phyloP scores from a whole-genome alignment of 176 grass and related monocot genomes.

The Elymus sibiricus region DNA sequence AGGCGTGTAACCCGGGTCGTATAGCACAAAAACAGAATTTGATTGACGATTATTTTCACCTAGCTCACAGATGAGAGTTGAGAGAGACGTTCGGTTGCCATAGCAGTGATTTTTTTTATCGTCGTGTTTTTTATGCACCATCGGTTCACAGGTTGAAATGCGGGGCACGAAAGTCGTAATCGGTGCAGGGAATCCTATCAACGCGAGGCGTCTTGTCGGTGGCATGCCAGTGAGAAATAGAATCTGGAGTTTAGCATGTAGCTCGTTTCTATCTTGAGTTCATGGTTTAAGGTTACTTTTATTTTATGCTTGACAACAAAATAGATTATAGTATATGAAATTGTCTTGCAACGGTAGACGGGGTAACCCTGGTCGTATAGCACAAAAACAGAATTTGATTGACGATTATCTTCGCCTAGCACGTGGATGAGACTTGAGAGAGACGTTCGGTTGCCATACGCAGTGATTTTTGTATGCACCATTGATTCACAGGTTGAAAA shows the following conservation, averaged over 20 bases:
- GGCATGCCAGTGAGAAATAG: not conserved
- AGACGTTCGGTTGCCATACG: too few relatives aligned
- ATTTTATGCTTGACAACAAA: not conserved
- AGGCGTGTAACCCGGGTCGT: too few relatives aligned
- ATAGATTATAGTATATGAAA: too few relatives aligned
- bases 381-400: too few relatives aligned
- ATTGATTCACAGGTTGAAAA: too few relatives aligned
- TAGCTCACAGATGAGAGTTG: not conserved
- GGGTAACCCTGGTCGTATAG: too few relatives aligned
- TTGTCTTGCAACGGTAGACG: too few relatives aligned
- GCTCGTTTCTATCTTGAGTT: not conserved
- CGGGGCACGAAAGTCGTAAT: not conserved
- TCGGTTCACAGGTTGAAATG: not conserved
- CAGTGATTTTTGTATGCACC: too few relatives aligned
- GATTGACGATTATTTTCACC: not conserved
- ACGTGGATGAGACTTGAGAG: too few relatives aligned
- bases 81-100: not conserved
- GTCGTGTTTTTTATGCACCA: not conserved
- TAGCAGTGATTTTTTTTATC: not conserved
- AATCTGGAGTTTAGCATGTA: not conserved
- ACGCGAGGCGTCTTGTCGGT: not conserved
- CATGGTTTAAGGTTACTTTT: not conserved
- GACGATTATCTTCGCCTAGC: too few relatives aligned
- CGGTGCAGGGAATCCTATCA: not conserved
- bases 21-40: too few relatives aligned